Base-by-base conservation (phyloP, 495 filamentous ascomycete species). In the Clohesyomyces aquaticus region DNA sequence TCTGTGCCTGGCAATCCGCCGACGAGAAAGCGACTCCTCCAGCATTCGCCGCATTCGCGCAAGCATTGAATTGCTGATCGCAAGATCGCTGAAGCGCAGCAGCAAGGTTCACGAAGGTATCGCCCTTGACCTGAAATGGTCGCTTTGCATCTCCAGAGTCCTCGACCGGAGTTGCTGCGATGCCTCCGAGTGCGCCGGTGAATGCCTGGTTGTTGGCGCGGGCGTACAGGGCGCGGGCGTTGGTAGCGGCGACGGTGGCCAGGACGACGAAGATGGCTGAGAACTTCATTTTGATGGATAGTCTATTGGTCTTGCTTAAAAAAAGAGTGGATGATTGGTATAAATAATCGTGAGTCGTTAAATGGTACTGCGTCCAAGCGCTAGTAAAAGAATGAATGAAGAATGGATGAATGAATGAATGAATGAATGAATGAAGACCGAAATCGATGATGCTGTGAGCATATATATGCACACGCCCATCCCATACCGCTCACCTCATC, bases 41-140 rank as follows among this genome's bases (percentile, higher is more conserved):
- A 10, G 43, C 55, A 52, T 71, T 71, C 2, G 65, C 69, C 55
- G 58, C 28, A 46, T 68, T 68, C 12, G 56, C 61, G 42, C 69
- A 72, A n/a, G 45, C 63, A 32, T 69, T 69, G 49, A 59, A 67
- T 32, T 72, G 69, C 62, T 61, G 59, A 50, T 72, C 69, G 47
- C 69, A 72, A 2, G 57, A 59, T 28, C 66, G 47, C 58, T 66
- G 61, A 14, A 61, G 32, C 12, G 69, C 69, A 51, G 61, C 68
- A 3, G 11, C 51, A 29, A 69, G 16, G 28, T 72, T 68, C 18
- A 69, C 66, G 43, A 69, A 69, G 11, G 66, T 69, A 46, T 61
- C 66, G 19, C 61, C 66, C 21, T 61, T 62, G 29, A 69, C 66
- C 10, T 18, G 12, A 23, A 69, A 69, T 1, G 61, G 66, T 11